These are phyloP conservation scores for Backusella circina DNA, from an alignment of 192 early-diverging fungal genomes.

Conservation along the genomic window DNA sequence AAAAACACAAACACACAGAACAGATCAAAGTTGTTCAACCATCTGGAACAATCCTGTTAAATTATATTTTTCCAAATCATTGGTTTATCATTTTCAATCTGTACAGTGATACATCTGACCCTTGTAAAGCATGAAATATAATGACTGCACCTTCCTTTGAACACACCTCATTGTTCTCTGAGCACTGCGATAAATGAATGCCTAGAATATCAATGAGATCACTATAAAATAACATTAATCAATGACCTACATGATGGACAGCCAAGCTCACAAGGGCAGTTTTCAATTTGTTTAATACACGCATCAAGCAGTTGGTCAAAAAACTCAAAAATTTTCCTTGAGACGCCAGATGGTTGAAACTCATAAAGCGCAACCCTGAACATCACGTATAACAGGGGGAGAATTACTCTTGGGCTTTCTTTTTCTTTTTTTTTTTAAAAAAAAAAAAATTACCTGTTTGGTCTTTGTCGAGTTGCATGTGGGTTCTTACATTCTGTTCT, in stretches of 20 bases:
- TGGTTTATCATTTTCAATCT: not conserved
- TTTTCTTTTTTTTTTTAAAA: not conserved
- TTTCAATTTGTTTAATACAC: constrained; percentile 32
- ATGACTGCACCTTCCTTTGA: constrained; percentile 45
- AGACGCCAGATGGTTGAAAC: constrained; percentile 27
- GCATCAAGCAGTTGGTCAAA: constrained; percentile 32
- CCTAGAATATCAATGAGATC: constrained; percentile 3
- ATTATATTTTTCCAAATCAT: not conserved
- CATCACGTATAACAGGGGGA: not conserved
- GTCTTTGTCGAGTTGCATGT: constrained; percentile 38
- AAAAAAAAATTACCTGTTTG: constrained; percentile 28
- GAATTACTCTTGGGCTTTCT: not conserved
- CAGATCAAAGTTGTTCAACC: not conserved
- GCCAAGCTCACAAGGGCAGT: constrained; percentile 43
- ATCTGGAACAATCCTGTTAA: not conserved
- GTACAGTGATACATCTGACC: not conserved
- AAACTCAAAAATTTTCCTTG: constrained; percentile 37
- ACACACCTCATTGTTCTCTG: constrained; percentile 39
- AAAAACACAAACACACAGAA: not conserved
- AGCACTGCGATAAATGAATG: constrained; percentile 38
- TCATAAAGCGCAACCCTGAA: constrained; percentile 49
- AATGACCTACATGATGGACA: constrained; percentile 44
- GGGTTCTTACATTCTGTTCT: constrained; percentile 54
- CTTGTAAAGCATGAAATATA: constrained; percentile 27
- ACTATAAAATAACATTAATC: not conserved